Percentiles rank a stretch among this genome's conserved stretches.
Evolutionary conservation across 805 yeast species (phyloP).

Genomic region (Crinitomyces ghanaensis): DNA sequence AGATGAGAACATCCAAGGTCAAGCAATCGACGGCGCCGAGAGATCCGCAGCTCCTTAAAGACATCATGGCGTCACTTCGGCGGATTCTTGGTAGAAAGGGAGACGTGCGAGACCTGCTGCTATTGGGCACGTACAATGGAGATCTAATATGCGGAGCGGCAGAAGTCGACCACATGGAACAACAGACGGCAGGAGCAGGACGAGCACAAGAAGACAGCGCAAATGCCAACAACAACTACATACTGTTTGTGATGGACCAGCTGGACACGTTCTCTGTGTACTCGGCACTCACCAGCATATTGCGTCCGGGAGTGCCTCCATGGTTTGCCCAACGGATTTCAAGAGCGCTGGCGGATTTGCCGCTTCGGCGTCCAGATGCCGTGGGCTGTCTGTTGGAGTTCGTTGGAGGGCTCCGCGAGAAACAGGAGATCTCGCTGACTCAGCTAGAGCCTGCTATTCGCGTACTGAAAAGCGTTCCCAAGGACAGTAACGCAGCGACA

Average conservation of each 20-base stretch:
- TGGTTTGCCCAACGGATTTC: constrained; percentile 40
- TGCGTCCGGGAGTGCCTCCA: constrained; percentile 37
- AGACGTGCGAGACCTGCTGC: constrained; percentile 21
- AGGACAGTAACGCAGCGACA: constrained; percentile 30
- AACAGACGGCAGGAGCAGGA: constrained; percentile 11
- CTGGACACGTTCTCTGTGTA: constrained; percentile 52
- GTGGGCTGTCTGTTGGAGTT: constrained; percentile 65
- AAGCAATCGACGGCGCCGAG: constrained; percentile 12
- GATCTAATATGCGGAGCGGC: constrained; percentile 21
- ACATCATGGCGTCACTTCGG: constrained; percentile 11
- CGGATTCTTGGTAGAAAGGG: constrained; percentile 15
- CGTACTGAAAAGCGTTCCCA: constrained; percentile 55
- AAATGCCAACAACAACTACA: constrained; percentile 2
- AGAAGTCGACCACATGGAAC: constrained; percentile 20
- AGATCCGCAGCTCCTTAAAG: constrained; percentile 2
- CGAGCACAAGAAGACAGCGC: constrained; percentile 4
- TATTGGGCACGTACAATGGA: constrained; percentile 20
- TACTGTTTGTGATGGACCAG: constrained; percentile 5
- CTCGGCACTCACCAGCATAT: constrained; percentile 45
- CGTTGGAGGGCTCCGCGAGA: constrained; percentile 63
- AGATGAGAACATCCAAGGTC: constrained; percentile 45
- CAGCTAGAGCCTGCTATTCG: constrained; percentile 58
- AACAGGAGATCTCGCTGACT: constrained; percentile 53
- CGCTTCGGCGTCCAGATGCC: constrained; percentile 55
- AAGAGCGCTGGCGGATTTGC: constrained; percentile 40